A percentile compares a stretch with the other conserved stretches of the same genome.
Conservation (phyloP, 495 filamentous ascomycete species). For the Cladorrhinum samala region DNA sequence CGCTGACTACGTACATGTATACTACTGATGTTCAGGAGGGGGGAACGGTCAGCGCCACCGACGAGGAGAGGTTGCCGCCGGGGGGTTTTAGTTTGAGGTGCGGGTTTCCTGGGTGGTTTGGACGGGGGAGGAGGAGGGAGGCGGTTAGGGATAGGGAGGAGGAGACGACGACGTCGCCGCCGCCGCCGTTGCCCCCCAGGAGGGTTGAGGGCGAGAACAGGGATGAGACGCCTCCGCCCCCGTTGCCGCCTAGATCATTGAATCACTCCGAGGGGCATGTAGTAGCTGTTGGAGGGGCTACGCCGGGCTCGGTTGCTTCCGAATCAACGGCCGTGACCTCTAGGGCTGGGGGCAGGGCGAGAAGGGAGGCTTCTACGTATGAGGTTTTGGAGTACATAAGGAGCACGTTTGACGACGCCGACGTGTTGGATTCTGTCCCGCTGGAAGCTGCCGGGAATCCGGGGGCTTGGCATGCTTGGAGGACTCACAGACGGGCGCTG, state of each 20-base stretch:
- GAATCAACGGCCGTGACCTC: no score
- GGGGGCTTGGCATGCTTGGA: constrained; percentile 88
- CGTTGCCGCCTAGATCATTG: constrained; percentile 4
- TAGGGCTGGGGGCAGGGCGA: no score
- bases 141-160: constrained; percentile 16
- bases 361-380: constrained; percentile 41
- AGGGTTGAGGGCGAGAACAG: constrained; percentile 14
- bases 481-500: constrained; percentile 49
- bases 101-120: constrained; percentile 88
- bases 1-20: constrained; percentile 85
- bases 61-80: constrained; percentile 74
- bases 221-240: constrained; percentile 28
- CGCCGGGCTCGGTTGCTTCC: constrained; percentile 27
- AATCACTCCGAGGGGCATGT: background rate
- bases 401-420: constrained; percentile 69
- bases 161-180: background rate
- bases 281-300: constrained; percentile 19
- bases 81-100: constrained; percentile 83
- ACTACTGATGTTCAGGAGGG: constrained; percentile 63
- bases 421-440: constrained; percentile 69
- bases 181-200: background rate
- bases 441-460: constrained; percentile 78
- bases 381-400: constrained; percentile 75
- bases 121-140: constrained; percentile 31
- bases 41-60: constrained; percentile 71